Percentiles rank a stretch among this genome's conserved stretches.
phyloP scores from a whole-genome alignment of 345 rosid species.

The Arabis alpina region DNA sequence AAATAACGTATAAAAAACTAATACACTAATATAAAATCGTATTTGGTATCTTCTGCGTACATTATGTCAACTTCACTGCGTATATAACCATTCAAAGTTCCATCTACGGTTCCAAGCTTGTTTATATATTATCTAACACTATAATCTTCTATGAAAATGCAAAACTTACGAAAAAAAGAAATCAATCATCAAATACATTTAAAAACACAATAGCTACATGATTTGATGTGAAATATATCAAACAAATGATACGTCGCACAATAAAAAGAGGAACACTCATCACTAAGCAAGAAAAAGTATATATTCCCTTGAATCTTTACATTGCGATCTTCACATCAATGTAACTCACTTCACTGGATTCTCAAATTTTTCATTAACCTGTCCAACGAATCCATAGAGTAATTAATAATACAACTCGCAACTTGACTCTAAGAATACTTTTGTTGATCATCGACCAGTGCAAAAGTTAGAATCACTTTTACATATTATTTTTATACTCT shows the following conservation, averaged over 20 bases:
- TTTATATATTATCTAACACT: not conserved
- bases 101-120: too few relatives aligned
- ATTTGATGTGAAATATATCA: not conserved
- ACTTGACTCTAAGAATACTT: slow-evolving; percentile 1
- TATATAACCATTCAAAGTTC: too few relatives aligned
- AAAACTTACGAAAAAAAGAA: not conserved
- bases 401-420: not conserved
- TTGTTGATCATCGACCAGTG: slow-evolving; percentile 12
- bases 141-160: not conserved
- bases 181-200: not conserved
- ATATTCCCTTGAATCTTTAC: not conserved
- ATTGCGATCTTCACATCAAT: slow-evolving; percentile 6
- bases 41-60: too few relatives aligned
- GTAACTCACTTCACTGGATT: slow-evolving; percentile 47
- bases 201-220: not conserved
- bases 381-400: slow-evolving; percentile 7
- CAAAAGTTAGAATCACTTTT: slow-evolving; percentile 28
- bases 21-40: too few relatives aligned
- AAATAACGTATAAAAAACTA: too few relatives aligned
- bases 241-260: slow-evolving; percentile 3
- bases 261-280: not conserved
- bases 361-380: slow-evolving; percentile 71
- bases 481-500: slow-evolving; percentile 22
- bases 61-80: too few relatives aligned
- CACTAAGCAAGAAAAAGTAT: slow-evolving; percentile 9